These are phyloP conservation scores for Linnemannia hyalina DNA, from an alignment of 192 early-diverging fungal genomes.

Conservation along the genomic window DNA sequence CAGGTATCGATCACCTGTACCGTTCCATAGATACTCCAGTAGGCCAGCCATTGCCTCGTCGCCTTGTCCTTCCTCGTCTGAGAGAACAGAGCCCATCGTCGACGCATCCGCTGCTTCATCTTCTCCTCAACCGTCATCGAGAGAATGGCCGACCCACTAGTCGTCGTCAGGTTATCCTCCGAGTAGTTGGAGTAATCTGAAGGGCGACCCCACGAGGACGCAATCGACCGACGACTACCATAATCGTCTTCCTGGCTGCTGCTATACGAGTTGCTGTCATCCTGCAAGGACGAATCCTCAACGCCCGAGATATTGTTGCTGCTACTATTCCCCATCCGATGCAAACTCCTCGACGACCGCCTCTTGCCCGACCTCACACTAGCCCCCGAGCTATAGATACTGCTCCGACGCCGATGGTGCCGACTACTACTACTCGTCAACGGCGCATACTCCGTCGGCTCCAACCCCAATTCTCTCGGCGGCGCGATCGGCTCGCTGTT, in stretches of 20 bases:
- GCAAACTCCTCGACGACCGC: slow-evolving; percentile 4
- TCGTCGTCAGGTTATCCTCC: slow-evolving; percentile 32
- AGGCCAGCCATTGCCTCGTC: slow-evolving; percentile 67
- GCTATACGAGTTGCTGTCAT: slow-evolving; percentile 32
- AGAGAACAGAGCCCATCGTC: slow-evolving; percentile 38
- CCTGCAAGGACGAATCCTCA: slow-evolving; percentile 25
- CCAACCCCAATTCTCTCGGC: slow-evolving; percentile 29
- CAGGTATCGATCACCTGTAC: slow-evolving; percentile 69
- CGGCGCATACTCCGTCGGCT: slow-evolving; percentile 41
- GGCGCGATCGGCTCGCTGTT: slow-evolving; percentile 47
- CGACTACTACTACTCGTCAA: neutral
- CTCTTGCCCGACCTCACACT: slow-evolving; percentile 15
- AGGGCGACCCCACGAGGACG: slow-evolving; percentile 47
- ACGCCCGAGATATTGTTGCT: slow-evolving; percentile 1
- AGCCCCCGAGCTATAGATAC: slow-evolving; percentile 18
- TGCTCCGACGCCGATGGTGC: slow-evolving; percentile 19
- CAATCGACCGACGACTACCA: slow-evolving; percentile 7
- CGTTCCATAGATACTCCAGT: slow-evolving; percentile 71
- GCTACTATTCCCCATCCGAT: slow-evolving; percentile 36
- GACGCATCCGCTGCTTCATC: slow-evolving; percentile 46
- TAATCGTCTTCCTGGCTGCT: slow-evolving; percentile 48
- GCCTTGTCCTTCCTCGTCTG: slow-evolving; percentile 51
- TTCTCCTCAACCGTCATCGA: slow-evolving; percentile 34
- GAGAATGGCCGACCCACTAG: slow-evolving; percentile 20
- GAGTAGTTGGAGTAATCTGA: slow-evolving; percentile 48